Conservation (phyloP, 139 green algal species). For the Pseudopediastrum boryanum region DNA sequence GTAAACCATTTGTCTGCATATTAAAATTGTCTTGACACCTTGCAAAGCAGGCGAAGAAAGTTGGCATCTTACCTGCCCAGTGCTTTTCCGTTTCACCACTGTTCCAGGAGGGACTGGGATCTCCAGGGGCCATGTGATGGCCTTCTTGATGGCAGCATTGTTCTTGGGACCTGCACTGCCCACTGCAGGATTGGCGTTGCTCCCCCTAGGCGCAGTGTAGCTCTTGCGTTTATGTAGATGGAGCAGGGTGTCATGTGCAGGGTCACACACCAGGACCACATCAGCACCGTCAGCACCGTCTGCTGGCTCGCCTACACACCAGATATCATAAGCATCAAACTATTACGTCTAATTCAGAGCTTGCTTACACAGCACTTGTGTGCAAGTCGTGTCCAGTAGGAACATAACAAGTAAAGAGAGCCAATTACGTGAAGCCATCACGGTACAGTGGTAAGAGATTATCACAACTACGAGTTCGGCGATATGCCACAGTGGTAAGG, state of each 20-base stretch:
- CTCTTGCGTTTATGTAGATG: constrained; percentile 66
- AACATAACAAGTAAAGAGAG: no score
- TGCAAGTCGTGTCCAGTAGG: no score
- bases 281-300: constrained; percentile 69
- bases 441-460: no score
- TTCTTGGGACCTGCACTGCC: constrained; percentile 66
- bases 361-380: no score
- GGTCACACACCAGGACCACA: constrained; percentile 63
- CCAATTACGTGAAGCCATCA: no score
- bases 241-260: constrained; percentile 61
- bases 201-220: constrained; percentile 42
- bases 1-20: no score
- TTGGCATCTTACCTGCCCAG: constrained; percentile 34
- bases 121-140: constrained; percentile 47
- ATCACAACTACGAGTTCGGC: no score
- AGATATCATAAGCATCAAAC: no score
- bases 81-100: constrained; percentile 73
- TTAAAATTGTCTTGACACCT: no score
- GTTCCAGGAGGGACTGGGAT: constrained; percentile 75
- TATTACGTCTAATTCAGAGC: no score
- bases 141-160: constrained; percentile 51
- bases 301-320: constrained; percentile 59
- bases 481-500: no score
- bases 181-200: constrained; percentile 66
- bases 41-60: no score